Evolutionary conservation across 768 basidiomycete genomes (phyloP).

Genomic region (Podaxis sp.): DNA sequence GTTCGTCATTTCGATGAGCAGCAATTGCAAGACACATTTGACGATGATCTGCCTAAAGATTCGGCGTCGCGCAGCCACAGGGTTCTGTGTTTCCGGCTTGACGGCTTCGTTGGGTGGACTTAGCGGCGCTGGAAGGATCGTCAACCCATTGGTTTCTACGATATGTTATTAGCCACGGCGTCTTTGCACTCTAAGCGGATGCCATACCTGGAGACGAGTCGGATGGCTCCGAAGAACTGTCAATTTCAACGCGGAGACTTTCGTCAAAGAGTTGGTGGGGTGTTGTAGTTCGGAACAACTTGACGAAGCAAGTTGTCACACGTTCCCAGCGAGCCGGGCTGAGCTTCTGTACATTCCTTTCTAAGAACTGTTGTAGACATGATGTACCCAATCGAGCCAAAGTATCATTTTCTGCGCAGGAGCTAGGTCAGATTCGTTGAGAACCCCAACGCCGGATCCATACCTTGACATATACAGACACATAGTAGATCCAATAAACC

Average conservation of each 20-base stretch:
- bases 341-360: slow-evolving; percentile 88
- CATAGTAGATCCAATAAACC: slow-evolving; percentile 91
- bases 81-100: slow-evolving; percentile 48
- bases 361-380: slow-evolving; percentile 93
- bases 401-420: slow-evolving; percentile 86
- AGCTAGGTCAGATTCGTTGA: slow-evolving; percentile 16
- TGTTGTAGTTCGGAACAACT: slow-evolving; percentile 96
- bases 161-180: neutral
- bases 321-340: slow-evolving; percentile 86
- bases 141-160: slow-evolving; percentile 61
- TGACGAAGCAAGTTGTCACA: slow-evolving; percentile 89
- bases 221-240: slow-evolving; percentile 53
- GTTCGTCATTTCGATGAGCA: slow-evolving; percentile 96
- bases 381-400: slow-evolving; percentile 97
- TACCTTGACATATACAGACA: slow-evolving; percentile 98
- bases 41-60: slow-evolving; percentile 99
- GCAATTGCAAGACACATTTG: slow-evolving; percentile 96
- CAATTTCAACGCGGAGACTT: slow-evolving; percentile 81
- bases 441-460: slow-evolving; percentile 18
- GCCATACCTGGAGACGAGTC: slow-evolving; percentile 39
- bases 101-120: slow-evolving; percentile 67
- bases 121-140: slow-evolving; percentile 86
- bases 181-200: neutral
- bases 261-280: slow-evolving; percentile 98
- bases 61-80: slow-evolving; percentile 70